Evolutionary conservation across 2,329 filamentous ascomycete genomes (phyloP).

Genomic region (Nakataea oryzae): DNA sequence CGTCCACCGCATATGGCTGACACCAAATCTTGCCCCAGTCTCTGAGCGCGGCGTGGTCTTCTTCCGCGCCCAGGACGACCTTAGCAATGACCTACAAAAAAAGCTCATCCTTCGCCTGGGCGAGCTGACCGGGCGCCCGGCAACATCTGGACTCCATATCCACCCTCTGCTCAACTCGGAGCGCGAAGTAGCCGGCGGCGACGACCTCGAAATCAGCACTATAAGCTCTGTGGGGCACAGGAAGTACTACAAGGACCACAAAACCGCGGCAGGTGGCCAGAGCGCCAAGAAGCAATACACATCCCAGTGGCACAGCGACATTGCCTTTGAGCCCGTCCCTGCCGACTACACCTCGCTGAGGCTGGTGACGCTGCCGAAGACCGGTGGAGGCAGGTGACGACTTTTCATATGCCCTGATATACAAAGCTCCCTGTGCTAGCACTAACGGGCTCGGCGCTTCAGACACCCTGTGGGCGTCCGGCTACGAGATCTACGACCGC

Average conservation of each 20-base stretch:
- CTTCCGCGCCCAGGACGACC: constrained; percentile 47
- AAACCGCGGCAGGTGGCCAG: constrained; percentile 10
- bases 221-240: constrained; percentile 42
- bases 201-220: constrained; percentile 46
- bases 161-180: constrained; percentile 46
- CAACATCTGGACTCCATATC: constrained; percentile 47
- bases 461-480: constrained; percentile 57
- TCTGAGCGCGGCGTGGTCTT: constrained; percentile 55
- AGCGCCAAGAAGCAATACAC: constrained; percentile 21
- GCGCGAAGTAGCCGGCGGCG: constrained; percentile 35
- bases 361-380: constrained; percentile 32
- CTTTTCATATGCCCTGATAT: not conserved
- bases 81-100: constrained; percentile 50
- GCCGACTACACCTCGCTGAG: constrained; percentile 44
- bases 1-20: not conserved
- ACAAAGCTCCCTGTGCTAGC: not conserved
- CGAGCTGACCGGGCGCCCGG: constrained; percentile 46
- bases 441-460: not conserved
- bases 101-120: constrained; percentile 47
- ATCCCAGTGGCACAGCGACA: constrained; percentile 41
- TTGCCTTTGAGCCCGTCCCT: constrained; percentile 41
- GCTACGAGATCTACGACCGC: constrained; percentile 57
- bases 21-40: constrained; percentile 24
- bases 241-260: constrained; percentile 20
- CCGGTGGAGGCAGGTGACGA: constrained; percentile 18